Conservation (phyloP, 2,329 filamentous ascomycete species). For the Tolypocladium guangdongense region DNA sequence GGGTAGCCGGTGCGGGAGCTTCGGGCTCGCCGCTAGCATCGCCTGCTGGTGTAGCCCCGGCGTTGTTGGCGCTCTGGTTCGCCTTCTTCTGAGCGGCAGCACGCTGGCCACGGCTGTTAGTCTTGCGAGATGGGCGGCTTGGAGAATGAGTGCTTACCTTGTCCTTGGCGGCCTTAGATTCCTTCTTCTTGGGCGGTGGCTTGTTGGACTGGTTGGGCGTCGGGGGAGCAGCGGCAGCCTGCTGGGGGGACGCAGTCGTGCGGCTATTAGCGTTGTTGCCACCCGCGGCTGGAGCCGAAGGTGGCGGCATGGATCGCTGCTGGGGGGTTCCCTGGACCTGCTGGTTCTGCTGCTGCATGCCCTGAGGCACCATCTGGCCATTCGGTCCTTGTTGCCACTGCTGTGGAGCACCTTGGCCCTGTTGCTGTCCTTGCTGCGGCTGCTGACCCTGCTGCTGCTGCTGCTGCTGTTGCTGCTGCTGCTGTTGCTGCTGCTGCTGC, state of each 20-base stretch:
- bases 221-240: constrained; percentile 56
- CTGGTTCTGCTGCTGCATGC: constrained; percentile 28
- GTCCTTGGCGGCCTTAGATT: constrained; percentile 49
- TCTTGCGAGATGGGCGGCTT: neutral
- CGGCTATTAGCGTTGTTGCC: constrained; percentile 40
- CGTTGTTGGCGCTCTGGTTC: constrained; percentile 38
- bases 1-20: constrained; percentile 49
- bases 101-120: constrained; percentile 23
- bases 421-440: constrained; percentile 20
- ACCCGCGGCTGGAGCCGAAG: constrained; percentile 44
- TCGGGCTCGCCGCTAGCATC: constrained; percentile 47
- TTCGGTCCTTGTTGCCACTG: constrained; percentile 31
- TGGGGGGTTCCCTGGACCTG: constrained; percentile 59
- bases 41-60: constrained; percentile 43
- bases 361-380: constrained; percentile 28
- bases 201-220: constrained; percentile 67
- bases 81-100: constrained; percentile 52
- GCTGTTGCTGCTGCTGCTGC: constrained; percentile 25
- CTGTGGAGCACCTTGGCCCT: constrained; percentile 19
- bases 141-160: constrained; percentile 45
- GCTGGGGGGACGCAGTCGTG: constrained; percentile 50
- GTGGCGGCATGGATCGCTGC: constrained; percentile 59
- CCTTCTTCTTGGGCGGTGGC: constrained; percentile 68
- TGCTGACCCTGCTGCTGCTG: constrained; percentile 17
- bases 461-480: constrained; percentile 22